Conservation (phyloP, 1,284 basidiomycete genomes). For the Papiliotrema laurentii region DNA sequence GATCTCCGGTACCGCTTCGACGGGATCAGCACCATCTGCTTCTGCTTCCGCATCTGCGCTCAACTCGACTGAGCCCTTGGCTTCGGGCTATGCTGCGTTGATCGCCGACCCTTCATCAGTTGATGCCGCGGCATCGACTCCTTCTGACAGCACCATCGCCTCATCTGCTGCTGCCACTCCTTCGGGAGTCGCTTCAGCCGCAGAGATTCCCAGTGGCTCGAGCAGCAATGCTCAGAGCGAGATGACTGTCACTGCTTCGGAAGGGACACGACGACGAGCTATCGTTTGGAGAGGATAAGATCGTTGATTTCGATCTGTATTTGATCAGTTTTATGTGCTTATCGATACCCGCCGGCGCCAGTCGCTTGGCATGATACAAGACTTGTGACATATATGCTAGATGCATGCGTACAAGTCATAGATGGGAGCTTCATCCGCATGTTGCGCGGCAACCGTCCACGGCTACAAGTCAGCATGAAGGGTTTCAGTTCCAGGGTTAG, state of each 20-base stretch:
- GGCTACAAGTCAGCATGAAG: conserved; percentile 11
- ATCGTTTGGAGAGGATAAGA: conserved; percentile 8
- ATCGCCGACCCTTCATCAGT: too few species aligned
- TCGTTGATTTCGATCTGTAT: neutral
- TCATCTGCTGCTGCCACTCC: neutral
- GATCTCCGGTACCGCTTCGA: conserved; percentile 2
- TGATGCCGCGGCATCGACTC: neutral
- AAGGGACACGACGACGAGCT: conserved; percentile 1
- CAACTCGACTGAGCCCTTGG: neutral
- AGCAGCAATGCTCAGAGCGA: too few species aligned
- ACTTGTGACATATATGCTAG: neutral
- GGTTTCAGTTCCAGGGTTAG: neutral
- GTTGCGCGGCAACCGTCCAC: conserved; percentile 34
- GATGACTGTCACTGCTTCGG: conserved; percentile 20
- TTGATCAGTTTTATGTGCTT: neutral
- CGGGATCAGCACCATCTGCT: neutral
- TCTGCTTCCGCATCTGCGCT: conserved; percentile 1
- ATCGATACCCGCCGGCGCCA: neutral
- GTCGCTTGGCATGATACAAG: neutral
- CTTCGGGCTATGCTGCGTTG: neutral
- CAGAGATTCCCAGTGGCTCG: too few species aligned
- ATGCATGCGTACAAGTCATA: conserved; percentile 1
- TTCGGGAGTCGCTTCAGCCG: too few species aligned
- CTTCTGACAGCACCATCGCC: neutral
- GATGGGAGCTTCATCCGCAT: conserved; percentile 26